Conservation (phyloP, 75 land plant genomes). For the Picea glauca region DNA sequence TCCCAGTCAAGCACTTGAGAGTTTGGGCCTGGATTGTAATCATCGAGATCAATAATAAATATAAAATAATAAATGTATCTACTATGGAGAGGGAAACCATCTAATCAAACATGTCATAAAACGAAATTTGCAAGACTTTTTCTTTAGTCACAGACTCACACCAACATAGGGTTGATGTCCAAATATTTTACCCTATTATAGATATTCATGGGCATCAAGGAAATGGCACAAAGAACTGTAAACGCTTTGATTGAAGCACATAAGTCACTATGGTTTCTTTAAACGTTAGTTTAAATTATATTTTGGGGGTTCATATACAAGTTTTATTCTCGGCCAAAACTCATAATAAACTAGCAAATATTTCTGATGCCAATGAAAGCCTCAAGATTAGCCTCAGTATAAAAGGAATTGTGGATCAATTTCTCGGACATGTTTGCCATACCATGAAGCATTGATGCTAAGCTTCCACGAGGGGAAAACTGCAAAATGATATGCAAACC, state of each 20-base stretch:
- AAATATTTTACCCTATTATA: too few species aligned
- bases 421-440: neutral
- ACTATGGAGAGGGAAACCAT: neutral
- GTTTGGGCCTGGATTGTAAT: conserved; percentile 8
- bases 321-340: neutral
- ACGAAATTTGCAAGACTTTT: neutral
- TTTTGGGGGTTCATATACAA: neutral
- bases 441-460: conserved; percentile 78
- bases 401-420: neutral
- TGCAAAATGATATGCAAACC: conserved; percentile 77
- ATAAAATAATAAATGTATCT: neutral
- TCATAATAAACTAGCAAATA: neutral
- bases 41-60: neutral
- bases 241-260: too few species aligned
- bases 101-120: neutral
- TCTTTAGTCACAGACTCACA: too few species aligned
- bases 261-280: too few species aligned
- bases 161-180: neutral
- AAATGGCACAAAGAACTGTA: too few species aligned
- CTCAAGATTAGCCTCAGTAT: neutral
- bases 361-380: neutral
- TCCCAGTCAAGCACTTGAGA: conserved; percentile 48
- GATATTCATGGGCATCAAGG: too few species aligned
- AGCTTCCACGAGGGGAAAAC: conserved; percentile 71
- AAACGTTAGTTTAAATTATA: neutral